Conservation (phyloP, 257 asterid genomes). For the Solanum verrucosum region DNA sequence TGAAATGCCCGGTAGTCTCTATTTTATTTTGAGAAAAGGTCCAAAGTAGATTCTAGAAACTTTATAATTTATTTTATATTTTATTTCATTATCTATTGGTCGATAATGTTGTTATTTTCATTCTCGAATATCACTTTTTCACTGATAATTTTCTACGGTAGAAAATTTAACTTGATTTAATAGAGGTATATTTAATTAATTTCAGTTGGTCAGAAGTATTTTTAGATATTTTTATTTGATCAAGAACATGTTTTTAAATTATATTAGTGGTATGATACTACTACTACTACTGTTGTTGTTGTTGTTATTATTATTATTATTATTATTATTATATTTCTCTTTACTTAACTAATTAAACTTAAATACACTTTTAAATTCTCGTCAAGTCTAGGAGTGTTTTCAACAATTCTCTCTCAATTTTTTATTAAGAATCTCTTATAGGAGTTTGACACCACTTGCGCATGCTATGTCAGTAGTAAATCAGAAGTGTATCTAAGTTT, state of each 20-base stretch:
- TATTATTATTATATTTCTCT: too few relatives aligned
- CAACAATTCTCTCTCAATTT: too few relatives aligned
- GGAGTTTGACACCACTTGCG: too few relatives aligned
- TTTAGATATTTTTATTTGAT: neutral
- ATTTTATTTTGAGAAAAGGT: neutral
- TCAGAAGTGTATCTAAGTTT: too few relatives aligned
- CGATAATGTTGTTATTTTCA: neutral
- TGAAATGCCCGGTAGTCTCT: neutral
- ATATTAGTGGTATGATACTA: neutral
- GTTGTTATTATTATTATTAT: too few relatives aligned
- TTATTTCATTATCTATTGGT: neutral
- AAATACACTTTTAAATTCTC: too few relatives aligned
- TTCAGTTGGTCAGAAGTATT: neutral
- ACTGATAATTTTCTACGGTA: neutral
- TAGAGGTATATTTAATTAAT: neutral
- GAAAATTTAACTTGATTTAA: neutral
- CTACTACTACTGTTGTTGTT: too few relatives aligned
- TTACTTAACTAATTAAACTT: too few relatives aligned
- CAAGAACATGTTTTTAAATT: neutral
- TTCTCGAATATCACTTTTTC: neutral
- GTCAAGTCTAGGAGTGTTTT: accelerated
- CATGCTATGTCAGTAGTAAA: too few relatives aligned
- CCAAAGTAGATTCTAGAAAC: neutral
- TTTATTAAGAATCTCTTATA: too few relatives aligned
- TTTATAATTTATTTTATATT: neutral